These are phyloP conservation scores for Aspergillus saccharolyticus DNA, from an alignment of 495 filamentous ascomycete genomes.

Conservation along the genomic window DNA sequence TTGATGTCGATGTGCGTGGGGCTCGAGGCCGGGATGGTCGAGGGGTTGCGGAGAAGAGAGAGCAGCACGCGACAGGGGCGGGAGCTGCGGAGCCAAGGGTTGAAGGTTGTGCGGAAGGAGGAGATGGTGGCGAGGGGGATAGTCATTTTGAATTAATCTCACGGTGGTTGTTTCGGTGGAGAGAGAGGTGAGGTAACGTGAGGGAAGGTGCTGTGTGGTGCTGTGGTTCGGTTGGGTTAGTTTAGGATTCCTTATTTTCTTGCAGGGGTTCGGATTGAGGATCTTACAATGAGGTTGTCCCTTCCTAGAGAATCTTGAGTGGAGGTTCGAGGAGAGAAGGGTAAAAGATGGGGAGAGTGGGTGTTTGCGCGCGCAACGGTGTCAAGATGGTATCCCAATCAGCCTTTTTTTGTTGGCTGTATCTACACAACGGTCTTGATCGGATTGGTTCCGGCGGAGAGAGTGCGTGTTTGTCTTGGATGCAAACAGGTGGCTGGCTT, in stretches of 20 bases:
- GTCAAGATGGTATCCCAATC: too few relatives aligned
- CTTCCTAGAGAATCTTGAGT: too few relatives aligned
- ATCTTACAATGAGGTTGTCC: too few relatives aligned
- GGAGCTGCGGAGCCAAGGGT: constrained; percentile 74
- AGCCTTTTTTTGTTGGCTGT: not conserved
- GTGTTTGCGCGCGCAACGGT: too few relatives aligned
- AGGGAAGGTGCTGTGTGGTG: too few relatives aligned
- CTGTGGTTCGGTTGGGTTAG: not conserved
- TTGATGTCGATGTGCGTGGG: constrained; percentile 73
- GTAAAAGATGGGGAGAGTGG: too few relatives aligned
- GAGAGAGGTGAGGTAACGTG: too few relatives aligned
- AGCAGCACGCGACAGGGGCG: constrained; percentile 85
- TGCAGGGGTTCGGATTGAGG: too few relatives aligned
- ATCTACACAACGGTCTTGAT: not conserved
- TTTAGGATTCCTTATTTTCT: not conserved
- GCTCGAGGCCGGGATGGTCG: constrained; percentile 66
- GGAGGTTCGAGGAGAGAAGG: too few relatives aligned
- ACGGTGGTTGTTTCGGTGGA: not conserved
- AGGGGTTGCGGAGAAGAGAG: constrained; percentile 58
- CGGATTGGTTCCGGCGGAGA: constrained; percentile 1
- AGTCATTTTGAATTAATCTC: constrained; percentile 62
- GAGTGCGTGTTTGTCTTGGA: constrained; percentile 28
- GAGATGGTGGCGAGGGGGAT: constrained; percentile 61
- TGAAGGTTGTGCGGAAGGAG: constrained; percentile 77
- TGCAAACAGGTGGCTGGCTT: constrained; percentile 34